phyloP scores from a whole-genome alignment of 2,329 filamentous ascomycete genomes.

The Domatiomyces globalis region DNA sequence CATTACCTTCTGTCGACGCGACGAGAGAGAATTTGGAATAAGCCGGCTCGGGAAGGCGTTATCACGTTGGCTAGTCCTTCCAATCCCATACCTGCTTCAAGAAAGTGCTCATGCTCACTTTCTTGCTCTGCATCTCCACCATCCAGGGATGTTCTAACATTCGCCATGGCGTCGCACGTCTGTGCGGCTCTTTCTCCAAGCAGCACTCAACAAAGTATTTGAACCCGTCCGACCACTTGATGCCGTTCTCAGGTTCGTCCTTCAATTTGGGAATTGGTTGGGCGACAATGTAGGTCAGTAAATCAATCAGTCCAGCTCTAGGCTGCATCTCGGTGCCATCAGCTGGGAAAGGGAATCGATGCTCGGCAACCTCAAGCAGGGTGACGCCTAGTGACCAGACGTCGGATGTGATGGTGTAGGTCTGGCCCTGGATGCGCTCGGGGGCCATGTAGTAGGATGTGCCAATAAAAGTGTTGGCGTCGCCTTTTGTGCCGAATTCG shows the following conservation, averaged over 20 bases:
- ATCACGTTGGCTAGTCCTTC: conserved; percentile 46
- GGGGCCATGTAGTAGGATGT: conserved; percentile 99
- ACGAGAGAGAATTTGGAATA: too few relatives aligned
- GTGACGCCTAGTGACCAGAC: conserved; percentile 98
- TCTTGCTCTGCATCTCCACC: conserved; percentile 86
- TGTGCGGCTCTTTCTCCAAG: conserved; percentile 78
- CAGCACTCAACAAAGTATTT: conserved; percentile 99
- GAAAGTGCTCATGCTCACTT: conserved; percentile 95
- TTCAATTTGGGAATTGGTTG: conserved; percentile 92
- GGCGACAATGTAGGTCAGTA: conserved; percentile 92
- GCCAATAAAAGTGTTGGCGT: conserved; percentile 97
- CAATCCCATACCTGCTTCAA: conserved; percentile 93
- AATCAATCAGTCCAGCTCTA: conserved; percentile 78
- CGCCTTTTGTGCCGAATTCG: conserved; percentile 95
- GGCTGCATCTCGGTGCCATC: conserved; percentile 94
- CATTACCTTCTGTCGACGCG: too few relatives aligned
- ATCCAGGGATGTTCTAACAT: conserved; percentile 99
- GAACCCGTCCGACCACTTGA: conserved; percentile 93
- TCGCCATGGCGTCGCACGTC: conserved; percentile 87
- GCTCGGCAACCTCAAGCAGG: conserved; percentile 95
- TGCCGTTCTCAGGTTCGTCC: conserved; percentile 77
- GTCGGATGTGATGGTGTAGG: conserved; percentile 95
- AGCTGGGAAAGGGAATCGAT: conserved; percentile 94
- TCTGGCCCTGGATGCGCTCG: conserved; percentile 92
- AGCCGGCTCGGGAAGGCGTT: too few relatives aligned